These are phyloP conservation scores for Hypomontagnella monticulosa DNA, from an alignment of 495 filamentous ascomycete species.

Conservation along the genomic window DNA sequence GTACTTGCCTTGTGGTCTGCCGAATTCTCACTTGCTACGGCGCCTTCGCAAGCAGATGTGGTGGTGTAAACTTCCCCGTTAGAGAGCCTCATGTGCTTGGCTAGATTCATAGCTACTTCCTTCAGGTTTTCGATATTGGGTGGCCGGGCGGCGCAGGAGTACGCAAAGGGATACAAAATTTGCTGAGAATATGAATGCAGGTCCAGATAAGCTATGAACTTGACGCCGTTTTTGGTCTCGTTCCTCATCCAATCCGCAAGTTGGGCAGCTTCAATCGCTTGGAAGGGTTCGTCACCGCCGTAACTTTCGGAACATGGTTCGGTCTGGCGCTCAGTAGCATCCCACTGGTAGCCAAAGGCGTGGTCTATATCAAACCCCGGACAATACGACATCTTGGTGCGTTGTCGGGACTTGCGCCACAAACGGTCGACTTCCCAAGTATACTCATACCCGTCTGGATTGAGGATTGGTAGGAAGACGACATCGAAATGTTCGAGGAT, in stretches of 20 bases:
- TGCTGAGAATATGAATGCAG: slow-evolving; percentile 97
- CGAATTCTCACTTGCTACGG: slow-evolving; percentile 54
- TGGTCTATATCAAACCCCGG: slow-evolving; percentile 90
- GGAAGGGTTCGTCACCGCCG: slow-evolving; percentile 83
- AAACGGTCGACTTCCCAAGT: slow-evolving; percentile 91
- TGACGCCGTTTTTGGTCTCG: slow-evolving; percentile 74
- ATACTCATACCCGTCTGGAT: slow-evolving; percentile 94
- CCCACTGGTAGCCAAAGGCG: slow-evolving; percentile 85
- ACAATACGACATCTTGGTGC: slow-evolving; percentile 83
- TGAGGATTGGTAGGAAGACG: slow-evolving; percentile 88
- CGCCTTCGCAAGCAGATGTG: slow-evolving; percentile 88
- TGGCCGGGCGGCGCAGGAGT: slow-evolving; percentile 77
- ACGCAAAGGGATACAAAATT: slow-evolving; percentile 91
- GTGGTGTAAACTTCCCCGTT: slow-evolving; percentile 81
- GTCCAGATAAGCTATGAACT: slow-evolving; percentile 86
- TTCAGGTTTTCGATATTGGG: slow-evolving; percentile 90
- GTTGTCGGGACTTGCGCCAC: slow-evolving; percentile 95
- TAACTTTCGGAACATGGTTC: slow-evolving; percentile 96
- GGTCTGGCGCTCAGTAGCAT: slow-evolving; percentile 67
- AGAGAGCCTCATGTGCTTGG: slow-evolving; percentile 84
- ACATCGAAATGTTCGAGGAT: slow-evolving; percentile 85
- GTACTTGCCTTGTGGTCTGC: slow-evolving; percentile 39
- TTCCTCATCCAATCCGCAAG: slow-evolving; percentile 89
- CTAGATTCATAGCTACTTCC: slow-evolving; percentile 88
- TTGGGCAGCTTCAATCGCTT: slow-evolving; percentile 77